Evolutionary conservation across 805 yeast species (phyloP).

Genomic region (Pichia heedii): DNA sequence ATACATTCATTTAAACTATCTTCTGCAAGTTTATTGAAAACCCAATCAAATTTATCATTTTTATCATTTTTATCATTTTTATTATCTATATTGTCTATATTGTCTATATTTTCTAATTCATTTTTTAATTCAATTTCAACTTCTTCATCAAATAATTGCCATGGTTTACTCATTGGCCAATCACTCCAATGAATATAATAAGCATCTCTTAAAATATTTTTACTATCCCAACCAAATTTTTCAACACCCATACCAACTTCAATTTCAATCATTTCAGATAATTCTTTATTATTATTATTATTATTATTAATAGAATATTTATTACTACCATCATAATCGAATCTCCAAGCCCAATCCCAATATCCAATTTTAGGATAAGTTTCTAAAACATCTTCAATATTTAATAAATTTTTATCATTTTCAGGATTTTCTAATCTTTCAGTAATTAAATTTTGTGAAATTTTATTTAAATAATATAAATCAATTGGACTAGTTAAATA

Average conservation of each 20-base stretch:
- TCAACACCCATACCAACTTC: slow-evolving; percentile 10
- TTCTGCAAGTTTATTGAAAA: slow-evolving; percentile 8
- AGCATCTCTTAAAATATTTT: slow-evolving; percentile 21
- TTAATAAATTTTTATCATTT: not conserved
- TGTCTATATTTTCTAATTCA: not conserved
- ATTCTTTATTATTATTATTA: not conserved
- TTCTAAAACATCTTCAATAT: slow-evolving; percentile 10
- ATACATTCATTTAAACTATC: slow-evolving; percentile 9
- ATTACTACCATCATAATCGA: slow-evolving; percentile 4
- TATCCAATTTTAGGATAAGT: slow-evolving; percentile 6
- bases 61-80: not conserved
- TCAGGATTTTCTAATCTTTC: slow-evolving; percentile 1
- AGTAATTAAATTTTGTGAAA: slow-evolving; percentile 9
- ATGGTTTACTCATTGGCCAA: slow-evolving; percentile 59
- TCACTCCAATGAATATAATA: slow-evolving; percentile 56
- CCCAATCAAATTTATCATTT: slow-evolving; percentile 1
- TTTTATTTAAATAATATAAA: slow-evolving; percentile 20
- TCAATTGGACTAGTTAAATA: slow-evolving; percentile 38
- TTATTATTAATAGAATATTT: not conserved
- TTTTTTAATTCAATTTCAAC: slow-evolving; percentile 12
- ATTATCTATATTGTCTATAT: too few species aligned
- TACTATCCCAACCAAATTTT: slow-evolving; percentile 30
- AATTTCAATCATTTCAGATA: not conserved
- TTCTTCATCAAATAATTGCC: slow-evolving; percentile 33
- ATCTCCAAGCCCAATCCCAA: slow-evolving; percentile 16